Conservation (phyloP, 192 early-diverging fungal genomes). For the Allomyces macrogynus region DNA sequence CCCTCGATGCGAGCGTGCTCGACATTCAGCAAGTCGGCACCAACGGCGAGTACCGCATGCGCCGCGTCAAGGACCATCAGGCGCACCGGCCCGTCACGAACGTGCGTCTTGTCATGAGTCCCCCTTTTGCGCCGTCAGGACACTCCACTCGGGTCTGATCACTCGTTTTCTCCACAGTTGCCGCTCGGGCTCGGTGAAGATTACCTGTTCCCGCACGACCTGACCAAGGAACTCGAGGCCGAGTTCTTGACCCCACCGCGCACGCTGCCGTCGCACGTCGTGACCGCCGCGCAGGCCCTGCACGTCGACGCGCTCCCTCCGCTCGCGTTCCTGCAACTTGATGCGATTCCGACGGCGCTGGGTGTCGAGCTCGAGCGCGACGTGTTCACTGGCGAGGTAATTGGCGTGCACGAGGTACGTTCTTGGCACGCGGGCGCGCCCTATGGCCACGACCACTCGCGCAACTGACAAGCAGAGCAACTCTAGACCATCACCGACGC, state of each 20-base stretch:
- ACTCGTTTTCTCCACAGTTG: not conserved
- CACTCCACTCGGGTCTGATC: not conserved
- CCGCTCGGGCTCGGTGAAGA: not conserved
- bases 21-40: no score
- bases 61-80: not conserved
- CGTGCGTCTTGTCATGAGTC: not conserved
- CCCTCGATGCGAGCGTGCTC: no score
- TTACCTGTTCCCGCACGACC: not conserved
- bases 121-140: not conserved
- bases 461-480: no score
- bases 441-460: not conserved
- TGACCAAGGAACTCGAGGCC: not conserved
- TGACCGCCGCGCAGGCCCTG: not conserved
- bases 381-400: conserved; percentile 1
- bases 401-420: no score
- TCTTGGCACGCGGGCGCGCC: not conserved
- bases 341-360: no score
- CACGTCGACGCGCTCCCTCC: not conserved
- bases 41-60: no score
- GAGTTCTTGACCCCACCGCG: not conserved
- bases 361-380: not conserved
- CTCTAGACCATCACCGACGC: no score
- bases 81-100: not conserved
- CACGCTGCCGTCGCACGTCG: not conserved
- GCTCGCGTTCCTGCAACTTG: not conserved